These are phyloP conservation scores for Trichoderma lentiforme DNA, from an alignment of 2,329 filamentous ascomycete species.

Conservation along the genomic window DNA sequence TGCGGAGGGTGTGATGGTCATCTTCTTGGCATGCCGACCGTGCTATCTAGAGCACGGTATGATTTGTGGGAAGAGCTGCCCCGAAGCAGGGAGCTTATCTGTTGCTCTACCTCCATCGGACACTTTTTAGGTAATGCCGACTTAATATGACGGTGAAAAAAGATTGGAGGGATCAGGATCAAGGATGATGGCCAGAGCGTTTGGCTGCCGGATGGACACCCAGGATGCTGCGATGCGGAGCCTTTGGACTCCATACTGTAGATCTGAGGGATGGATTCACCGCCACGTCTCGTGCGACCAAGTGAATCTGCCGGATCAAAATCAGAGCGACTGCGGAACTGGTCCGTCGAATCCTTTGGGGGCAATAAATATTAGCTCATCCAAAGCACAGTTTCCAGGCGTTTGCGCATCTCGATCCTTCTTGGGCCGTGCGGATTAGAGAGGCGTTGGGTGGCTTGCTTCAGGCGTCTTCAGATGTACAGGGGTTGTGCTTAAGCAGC, in stretches of 20 bases:
- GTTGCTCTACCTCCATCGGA: not conserved
- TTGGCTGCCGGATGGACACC: not conserved
- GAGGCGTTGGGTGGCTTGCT: not conserved
- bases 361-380: not conserved
- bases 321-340: not conserved
- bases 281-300: not conserved
- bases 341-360: not conserved
- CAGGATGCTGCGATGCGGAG: conserved; percentile 6
- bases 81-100: not conserved
- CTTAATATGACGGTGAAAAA: not conserved
- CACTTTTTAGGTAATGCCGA: not conserved
- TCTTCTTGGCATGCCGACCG: too few species aligned
- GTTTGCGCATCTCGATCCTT: not conserved
- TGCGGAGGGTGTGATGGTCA: not conserved
- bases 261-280: conserved; percentile 5
- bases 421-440: not conserved
- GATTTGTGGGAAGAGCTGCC: not conserved
- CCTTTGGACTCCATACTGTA: not conserved
- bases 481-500: not conserved
- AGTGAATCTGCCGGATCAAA: not conserved
- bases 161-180: not conserved
- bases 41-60: not conserved
- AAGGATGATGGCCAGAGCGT: not conserved
- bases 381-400: not conserved
- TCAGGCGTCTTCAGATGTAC: not conserved